A percentile compares a stretch with the other conserved stretches of the same genome.
These are phyloP conservation scores for Saccharomyces hybrid DNA, from an alignment of 1,139 yeast genomes.

Conservation along the genomic window DNA sequence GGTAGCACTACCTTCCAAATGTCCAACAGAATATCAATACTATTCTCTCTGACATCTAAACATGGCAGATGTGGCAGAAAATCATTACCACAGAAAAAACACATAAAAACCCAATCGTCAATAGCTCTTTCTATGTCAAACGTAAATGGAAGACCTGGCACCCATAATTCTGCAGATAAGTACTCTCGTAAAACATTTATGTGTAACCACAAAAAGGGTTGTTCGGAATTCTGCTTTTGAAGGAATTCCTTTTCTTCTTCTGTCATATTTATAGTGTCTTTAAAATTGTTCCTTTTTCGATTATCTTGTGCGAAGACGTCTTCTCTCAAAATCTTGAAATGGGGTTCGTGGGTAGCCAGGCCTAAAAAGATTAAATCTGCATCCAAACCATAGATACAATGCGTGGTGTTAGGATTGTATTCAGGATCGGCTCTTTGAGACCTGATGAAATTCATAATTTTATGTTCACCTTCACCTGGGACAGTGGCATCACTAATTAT, in stretches of 20 bases:
- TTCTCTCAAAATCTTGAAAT: slow-evolving; percentile 86
- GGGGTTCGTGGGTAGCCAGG: slow-evolving; percentile 93
- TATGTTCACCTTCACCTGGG: slow-evolving; percentile 99
- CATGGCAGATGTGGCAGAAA: slow-evolving; percentile 95
- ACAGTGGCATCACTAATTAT: slow-evolving; percentile 92
- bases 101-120: slow-evolving; percentile 98
- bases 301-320: slow-evolving; percentile 77
- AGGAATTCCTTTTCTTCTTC: slow-evolving; percentile 50
- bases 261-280: slow-evolving; percentile 51
- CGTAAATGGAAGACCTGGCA: slow-evolving; percentile 61
- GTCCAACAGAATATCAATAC: slow-evolving; percentile 70
- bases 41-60: slow-evolving; percentile 88
- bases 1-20: slow-evolving; percentile 79
- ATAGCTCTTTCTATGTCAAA: slow-evolving; percentile 91
- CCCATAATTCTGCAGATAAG: slow-evolving; percentile 68
- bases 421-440: slow-evolving; percentile 76
- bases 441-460: slow-evolving; percentile 89
- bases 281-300: slow-evolving; percentile 39
- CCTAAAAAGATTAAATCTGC: slow-evolving; percentile 97
- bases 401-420: slow-evolving; percentile 82
- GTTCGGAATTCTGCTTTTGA: slow-evolving; percentile 52
- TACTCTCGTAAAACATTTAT: slow-evolving; percentile 83
- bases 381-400: slow-evolving; percentile 93
- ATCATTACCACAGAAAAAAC: slow-evolving; percentile 98
- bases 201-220: slow-evolving; percentile 93